Evolutionary conservation across 345 rosid species (phyloP).

Genomic region (Populus pruinosa): DNA sequence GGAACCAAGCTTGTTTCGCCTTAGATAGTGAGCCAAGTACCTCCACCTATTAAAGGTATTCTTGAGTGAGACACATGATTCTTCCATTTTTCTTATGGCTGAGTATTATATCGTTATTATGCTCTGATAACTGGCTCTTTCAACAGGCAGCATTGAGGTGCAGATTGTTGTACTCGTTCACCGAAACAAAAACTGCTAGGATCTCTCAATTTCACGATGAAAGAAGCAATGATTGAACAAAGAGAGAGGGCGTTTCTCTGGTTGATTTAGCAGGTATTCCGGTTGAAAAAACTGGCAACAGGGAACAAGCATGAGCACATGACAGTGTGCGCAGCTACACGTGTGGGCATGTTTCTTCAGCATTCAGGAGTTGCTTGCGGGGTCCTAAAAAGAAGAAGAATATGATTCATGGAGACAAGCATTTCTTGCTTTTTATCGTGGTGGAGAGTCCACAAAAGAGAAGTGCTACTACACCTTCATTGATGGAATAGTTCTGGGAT

Average conservation of each 20-base stretch:
- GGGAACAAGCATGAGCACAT: constrained; percentile 5
- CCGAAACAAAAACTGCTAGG: background rate
- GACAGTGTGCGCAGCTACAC: constrained; percentile 3
- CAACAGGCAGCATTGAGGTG: background rate
- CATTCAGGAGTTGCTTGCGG: constrained; percentile 42
- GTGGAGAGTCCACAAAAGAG: constrained; percentile 49
- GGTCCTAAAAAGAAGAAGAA: constrained; percentile 40
- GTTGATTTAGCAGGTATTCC: background rate
- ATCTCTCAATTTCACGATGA: too few species aligned
- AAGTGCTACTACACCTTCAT: constrained; percentile 19
- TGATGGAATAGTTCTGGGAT: constrained; percentile 21
- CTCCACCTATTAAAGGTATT: constrained; percentile 37
- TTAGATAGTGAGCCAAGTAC: constrained; percentile 36
- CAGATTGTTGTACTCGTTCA: background rate
- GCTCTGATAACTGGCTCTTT: background rate
- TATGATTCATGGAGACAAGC: constrained; percentile 42
- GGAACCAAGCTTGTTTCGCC: constrained; percentile 29
- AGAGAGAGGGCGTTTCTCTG: too few species aligned
- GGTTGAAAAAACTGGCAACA: background rate
- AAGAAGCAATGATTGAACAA: too few species aligned
- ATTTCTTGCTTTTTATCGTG: constrained; percentile 21
- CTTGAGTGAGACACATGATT: constrained; percentile 22
- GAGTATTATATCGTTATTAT: background rate
- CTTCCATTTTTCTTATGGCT: constrained; percentile 19
- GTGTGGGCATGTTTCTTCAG: constrained; percentile 8